These are phyloP conservation scores for Xerocomus spinulosus DNA, from an alignment of 768 basidiomycete species.

Conservation along the genomic window DNA sequence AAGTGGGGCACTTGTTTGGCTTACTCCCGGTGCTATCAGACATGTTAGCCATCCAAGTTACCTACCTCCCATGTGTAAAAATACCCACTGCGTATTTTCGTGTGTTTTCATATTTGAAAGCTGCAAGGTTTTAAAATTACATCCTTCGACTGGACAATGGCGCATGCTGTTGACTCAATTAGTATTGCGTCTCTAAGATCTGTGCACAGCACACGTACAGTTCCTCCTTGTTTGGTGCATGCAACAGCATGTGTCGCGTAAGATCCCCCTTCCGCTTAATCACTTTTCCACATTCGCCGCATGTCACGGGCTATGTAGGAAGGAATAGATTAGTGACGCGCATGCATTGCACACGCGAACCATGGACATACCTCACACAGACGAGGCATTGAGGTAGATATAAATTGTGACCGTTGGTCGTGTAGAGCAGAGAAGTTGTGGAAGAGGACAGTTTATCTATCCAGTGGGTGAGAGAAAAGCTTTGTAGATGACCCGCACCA, in stretches of 20 bases:
- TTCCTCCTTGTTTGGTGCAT: slow-evolving; percentile 18
- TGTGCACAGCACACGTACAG: slow-evolving; percentile 14
- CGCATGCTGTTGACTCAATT: slow-evolving; percentile 20
- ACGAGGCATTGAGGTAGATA: not conserved
- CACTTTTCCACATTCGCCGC: slow-evolving; percentile 10
- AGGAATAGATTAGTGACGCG: slow-evolving; percentile 1
- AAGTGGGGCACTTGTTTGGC: slow-evolving; percentile 16
- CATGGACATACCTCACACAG: not conserved
- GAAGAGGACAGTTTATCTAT: not conserved
- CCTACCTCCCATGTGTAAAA: not conserved
- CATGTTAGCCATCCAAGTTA: not conserved
- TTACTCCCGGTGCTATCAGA: slow-evolving; percentile 9
- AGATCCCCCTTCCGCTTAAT: slow-evolving; percentile 27
- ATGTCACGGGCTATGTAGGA: slow-evolving; percentile 8
- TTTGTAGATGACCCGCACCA: slow-evolving; percentile 1
- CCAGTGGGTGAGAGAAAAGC: not conserved
- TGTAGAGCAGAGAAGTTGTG: not conserved
- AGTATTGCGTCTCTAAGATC: not conserved
- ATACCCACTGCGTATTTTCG: slow-evolving; percentile 29
- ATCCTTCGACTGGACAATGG: slow-evolving; percentile 18
- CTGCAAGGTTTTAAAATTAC: slow-evolving; percentile 24
- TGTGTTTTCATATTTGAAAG: slow-evolving; percentile 26
- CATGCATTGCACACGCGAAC: not conserved
- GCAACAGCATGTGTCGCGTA: slow-evolving; percentile 24
- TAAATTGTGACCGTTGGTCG: not conserved